Conservation (phyloP, 139 green algal species). For the Diplosphaera chodatii region DNA sequence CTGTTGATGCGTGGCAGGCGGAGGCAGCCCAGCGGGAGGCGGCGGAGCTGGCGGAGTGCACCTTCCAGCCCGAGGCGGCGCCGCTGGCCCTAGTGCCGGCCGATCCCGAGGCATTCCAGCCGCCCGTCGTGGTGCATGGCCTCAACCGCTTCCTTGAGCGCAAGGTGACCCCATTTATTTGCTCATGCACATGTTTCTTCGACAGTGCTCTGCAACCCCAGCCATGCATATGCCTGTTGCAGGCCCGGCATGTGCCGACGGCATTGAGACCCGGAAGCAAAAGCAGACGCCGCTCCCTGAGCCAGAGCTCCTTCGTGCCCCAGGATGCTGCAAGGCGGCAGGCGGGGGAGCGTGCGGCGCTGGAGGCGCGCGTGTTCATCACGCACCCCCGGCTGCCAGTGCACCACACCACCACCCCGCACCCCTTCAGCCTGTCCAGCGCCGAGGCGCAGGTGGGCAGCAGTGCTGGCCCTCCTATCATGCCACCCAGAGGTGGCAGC, state of each 20-base stretch:
- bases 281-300: not conserved
- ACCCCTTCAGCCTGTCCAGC: slow-evolving; percentile 28
- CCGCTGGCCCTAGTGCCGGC: not conserved
- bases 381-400: slow-evolving; percentile 9
- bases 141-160: slow-evolving; percentile 21
- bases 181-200: too few species aligned
- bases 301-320: too few species aligned
- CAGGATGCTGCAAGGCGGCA: slow-evolving; percentile 10
- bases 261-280: not conserved
- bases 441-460: slow-evolving; percentile 7
- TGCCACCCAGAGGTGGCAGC: not conserved
- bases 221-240: too few species aligned
- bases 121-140: slow-evolving; percentile 16
- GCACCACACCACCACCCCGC: slow-evolving; percentile 15
- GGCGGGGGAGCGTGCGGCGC: slow-evolving; percentile 10
- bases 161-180: slow-evolving; percentile 2
- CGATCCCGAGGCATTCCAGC: not conserved
- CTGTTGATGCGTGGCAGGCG: not conserved
- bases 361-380: slow-evolving; percentile 16
- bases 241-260: too few species aligned
- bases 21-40: not conserved
- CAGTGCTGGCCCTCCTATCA: not conserved
- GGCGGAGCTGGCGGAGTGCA: slow-evolving; percentile 8
- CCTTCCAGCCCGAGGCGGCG: slow-evolving; percentile 15
- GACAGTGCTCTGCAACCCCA: too few species aligned